These are phyloP conservation scores for Domatiomyces globalis DNA, from an alignment of 2,329 filamentous ascomycete genomes.

Conservation along the genomic window DNA sequence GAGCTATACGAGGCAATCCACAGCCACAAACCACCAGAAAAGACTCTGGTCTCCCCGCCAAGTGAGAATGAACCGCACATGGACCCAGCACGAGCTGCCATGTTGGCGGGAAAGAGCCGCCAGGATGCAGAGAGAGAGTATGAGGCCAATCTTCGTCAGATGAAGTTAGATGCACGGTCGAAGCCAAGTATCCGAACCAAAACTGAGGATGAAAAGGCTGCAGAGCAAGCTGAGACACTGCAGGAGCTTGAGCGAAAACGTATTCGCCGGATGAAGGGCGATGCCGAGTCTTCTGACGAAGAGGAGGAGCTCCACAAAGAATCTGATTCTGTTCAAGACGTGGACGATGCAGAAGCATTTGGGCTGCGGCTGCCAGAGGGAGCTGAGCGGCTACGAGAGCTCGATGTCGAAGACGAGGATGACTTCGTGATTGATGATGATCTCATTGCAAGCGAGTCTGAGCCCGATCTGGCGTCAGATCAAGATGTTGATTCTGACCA, in stretches of 20 bases:
- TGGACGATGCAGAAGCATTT: slow-evolving; percentile 47
- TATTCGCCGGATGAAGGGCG: slow-evolving; percentile 73
- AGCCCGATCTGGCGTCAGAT: slow-evolving; percentile 28
- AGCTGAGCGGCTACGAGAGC: slow-evolving; percentile 25
- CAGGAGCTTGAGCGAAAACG: slow-evolving; percentile 73
- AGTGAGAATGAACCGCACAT: slow-evolving; percentile 35
- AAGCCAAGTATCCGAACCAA: slow-evolving; percentile 78
- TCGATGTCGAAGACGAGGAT: slow-evolving; percentile 83
- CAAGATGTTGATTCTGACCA: slow-evolving; percentile 35
- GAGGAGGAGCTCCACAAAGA: slow-evolving; percentile 25
- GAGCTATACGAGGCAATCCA: slow-evolving; percentile 60
- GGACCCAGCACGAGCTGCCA: slow-evolving; percentile 49
- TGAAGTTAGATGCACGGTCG: slow-evolving; percentile 72
- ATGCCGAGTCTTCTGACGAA: slow-evolving; percentile 54
- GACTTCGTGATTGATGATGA: slow-evolving; percentile 86
- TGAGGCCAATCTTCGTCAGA: slow-evolving; percentile 65
- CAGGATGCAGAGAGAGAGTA: slow-evolving; percentile 70
- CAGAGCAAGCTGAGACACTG: slow-evolving; percentile 61
- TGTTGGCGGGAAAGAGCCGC: slow-evolving; percentile 48
- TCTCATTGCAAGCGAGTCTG: slow-evolving; percentile 68
- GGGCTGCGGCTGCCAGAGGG: slow-evolving; percentile 48
- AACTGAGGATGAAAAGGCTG: slow-evolving; percentile 72
- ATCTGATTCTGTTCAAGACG: slow-evolving; percentile 30
- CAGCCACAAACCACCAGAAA: slow-evolving; percentile 38
- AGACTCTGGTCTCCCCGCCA: slow-evolving; percentile 35